Conservation (phyloP, 129 eudicot genomes). For the Centaurea solstitialis region DNA sequence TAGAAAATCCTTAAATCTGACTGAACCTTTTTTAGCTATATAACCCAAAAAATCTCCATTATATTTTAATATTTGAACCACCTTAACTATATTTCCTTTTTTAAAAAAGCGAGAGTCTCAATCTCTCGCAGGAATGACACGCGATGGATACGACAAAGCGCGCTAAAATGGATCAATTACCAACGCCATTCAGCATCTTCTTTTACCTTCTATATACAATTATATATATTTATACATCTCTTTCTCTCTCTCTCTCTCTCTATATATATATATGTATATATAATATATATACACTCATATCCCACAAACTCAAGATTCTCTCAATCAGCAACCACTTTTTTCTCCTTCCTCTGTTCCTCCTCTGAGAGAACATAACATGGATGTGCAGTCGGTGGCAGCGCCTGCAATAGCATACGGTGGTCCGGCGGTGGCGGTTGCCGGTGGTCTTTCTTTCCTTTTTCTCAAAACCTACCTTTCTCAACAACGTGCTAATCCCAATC, state of each 20-base stretch:
- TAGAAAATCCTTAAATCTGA: no score
- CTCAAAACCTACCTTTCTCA: conserved; percentile 26
- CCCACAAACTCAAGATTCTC: background rate
- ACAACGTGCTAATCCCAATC: conserved; percentile 14
- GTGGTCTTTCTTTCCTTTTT: conserved; percentile 32
- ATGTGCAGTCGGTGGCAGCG: conserved; percentile 43
- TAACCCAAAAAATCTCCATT: no score
- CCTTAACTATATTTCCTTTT: no score
- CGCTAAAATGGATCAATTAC: background rate
- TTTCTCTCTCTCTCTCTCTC: background rate
- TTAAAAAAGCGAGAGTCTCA: background rate
- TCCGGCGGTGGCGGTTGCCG: conserved; percentile 54
- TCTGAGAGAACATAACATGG: conserved; percentile 14
- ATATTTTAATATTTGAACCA: no score
- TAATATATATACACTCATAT: background rate
- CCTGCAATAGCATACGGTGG: conserved; percentile 49
- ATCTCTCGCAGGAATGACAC: background rate
- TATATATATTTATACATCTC: background rate
- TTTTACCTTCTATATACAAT: background rate
- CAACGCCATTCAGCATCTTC: background rate
- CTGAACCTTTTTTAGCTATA: no score
- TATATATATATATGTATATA: background rate
- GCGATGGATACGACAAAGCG: background rate
- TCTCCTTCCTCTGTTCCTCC: background rate
- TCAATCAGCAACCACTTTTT: conserved; percentile 3